phyloP scores from a whole-genome alignment of 257 asterid genomes.

The Linderniella brevidens region DNA sequence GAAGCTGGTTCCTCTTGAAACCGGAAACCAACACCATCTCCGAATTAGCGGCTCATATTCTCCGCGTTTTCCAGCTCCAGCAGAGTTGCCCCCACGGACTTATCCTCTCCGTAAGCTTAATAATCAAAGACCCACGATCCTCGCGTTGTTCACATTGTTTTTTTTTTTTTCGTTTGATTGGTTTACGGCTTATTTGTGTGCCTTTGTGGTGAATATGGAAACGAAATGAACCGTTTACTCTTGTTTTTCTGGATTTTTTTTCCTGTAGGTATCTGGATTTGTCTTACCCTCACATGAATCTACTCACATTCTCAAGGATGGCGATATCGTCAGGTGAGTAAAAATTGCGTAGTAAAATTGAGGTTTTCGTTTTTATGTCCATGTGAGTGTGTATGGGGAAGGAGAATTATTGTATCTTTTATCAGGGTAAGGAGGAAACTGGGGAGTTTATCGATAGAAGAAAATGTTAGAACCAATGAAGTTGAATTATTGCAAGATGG shows the following conservation, averaged over 20 bases:
- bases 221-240: no score
- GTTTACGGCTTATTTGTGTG: neutral
- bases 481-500: constrained; percentile 22
- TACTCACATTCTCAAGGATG: constrained; percentile 39
- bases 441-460: constrained; percentile 24
- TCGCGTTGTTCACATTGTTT: neutral
- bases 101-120: constrained; percentile 41
- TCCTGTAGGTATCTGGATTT: constrained; percentile 57
- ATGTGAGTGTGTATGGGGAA: constrained; percentile 6
- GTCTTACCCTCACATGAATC: constrained; percentile 73
- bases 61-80: constrained; percentile 53
- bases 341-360: neutral
- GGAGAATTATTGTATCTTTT: neutral
- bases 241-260: neutral
- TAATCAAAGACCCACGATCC: neutral
- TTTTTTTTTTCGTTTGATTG: neutral
- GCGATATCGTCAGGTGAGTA: constrained; percentile 64
- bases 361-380: neutral
- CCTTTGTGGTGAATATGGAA: neutral
- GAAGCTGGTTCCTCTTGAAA: constrained; percentile 57
- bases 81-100: constrained; percentile 75
- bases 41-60: constrained; percentile 40
- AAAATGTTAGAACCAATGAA: constrained; percentile 18
- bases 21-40: constrained; percentile 40
- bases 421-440: constrained; percentile 44